Evolutionary conservation across 257 asterid genomes (phyloP).

Genomic region (Agastache rugosa): DNA sequence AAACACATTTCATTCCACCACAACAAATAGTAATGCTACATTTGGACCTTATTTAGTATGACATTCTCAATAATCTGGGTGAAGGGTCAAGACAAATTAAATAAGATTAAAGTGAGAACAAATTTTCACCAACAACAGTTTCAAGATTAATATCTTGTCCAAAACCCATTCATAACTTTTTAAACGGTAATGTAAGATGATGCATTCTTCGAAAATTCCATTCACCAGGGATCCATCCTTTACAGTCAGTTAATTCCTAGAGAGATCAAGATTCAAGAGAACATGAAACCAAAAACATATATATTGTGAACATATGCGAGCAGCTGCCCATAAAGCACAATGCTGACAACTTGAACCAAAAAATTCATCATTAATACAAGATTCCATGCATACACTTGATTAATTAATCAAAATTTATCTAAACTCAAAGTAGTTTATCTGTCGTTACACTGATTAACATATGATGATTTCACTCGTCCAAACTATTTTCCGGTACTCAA

Average conservation of each 20-base stretch:
- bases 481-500: neutral
- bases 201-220: neutral
- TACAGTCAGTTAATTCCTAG: neutral
- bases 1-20: too few relatives aligned
- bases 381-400: neutral
- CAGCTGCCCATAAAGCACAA: slow-evolving; percentile 17
- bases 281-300: slow-evolving; percentile 2
- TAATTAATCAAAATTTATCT: slow-evolving; percentile 12
- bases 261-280: neutral
- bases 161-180: neutral
- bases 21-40: neutral
- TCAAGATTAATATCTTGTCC: slow-evolving; percentile 11
- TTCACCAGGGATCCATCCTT: slow-evolving; percentile 11
- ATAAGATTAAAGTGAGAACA: neutral
- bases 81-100: too few relatives aligned
- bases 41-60: neutral
- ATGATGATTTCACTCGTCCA: neutral
- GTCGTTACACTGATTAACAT: neutral
- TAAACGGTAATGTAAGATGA: neutral
- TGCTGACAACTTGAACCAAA: slow-evolving; percentile 2
- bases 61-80: slow-evolving; percentile 18
- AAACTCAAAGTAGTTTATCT: neutral
- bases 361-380: neutral
- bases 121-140: neutral
- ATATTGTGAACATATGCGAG: neutral